Evolutionary conservation across 2,329 filamentous ascomycete genomes (phyloP).

Genomic region (Pochonia chlamydosporia): DNA sequence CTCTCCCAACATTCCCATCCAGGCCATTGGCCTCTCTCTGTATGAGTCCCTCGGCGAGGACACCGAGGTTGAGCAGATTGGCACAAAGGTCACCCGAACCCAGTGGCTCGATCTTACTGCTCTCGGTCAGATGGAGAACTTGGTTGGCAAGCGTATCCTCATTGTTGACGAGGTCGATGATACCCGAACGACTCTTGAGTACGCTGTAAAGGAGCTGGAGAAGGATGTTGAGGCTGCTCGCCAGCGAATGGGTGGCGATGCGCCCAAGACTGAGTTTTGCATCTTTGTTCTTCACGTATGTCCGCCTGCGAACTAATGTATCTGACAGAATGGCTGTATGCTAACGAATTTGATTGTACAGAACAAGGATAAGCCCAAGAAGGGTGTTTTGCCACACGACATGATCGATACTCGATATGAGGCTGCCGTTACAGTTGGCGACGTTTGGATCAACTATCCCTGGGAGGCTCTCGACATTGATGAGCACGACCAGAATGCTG

Average conservation of each 20-base stretch:
- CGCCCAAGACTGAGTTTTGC: conserved; percentile 73
- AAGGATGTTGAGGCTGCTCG: conserved; percentile 87
- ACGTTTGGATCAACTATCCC: conserved; percentile 98
- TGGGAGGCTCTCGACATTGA: conserved; percentile 96
- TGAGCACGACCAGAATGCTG: conserved; percentile 73
- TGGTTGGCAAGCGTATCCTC: conserved; percentile 85
- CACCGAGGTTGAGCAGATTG: conserved; percentile 60
- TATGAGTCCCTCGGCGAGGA: conserved; percentile 76
- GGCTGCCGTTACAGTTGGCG: conserved; percentile 81
- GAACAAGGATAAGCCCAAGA: conserved; percentile 98
- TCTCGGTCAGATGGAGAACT: conserved; percentile 75
- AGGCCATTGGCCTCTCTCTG: conserved; percentile 95
- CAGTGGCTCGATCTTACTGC: conserved; percentile 94
- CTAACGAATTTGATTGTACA: conserved; percentile 23
- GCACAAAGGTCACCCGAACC: conserved; percentile 92
- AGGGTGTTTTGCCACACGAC: conserved; percentile 73
- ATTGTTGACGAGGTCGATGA: conserved; percentile 97
- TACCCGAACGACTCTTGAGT: conserved; percentile 88
- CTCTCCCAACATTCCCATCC: conserved; percentile 92
- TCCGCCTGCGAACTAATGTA: conserved; percentile 16
- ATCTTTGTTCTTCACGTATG: conserved; percentile 92
- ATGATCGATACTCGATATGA: conserved; percentile 75
- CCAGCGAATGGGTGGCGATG: conserved; percentile 60
- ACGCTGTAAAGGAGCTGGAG: conserved; percentile 85
- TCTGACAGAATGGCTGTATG: not conserved